Percentiles rank a stretch among this genome's conserved stretches.
Conservation (phyloP, 106 monocot species). For the Cymbidium sinense region DNA sequence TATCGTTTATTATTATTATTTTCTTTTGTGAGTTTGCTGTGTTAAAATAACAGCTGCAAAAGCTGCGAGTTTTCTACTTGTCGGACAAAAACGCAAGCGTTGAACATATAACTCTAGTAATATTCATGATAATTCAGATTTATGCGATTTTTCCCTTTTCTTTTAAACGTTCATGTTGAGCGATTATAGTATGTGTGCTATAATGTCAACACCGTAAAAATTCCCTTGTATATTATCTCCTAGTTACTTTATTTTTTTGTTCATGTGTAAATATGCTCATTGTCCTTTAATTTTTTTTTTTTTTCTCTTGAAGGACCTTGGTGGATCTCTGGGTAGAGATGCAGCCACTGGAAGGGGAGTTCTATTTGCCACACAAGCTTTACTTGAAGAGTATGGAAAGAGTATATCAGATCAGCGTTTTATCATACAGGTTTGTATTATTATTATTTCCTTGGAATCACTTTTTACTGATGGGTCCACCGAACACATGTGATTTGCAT, state of each 20-base stretch:
- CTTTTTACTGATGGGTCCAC: background rate
- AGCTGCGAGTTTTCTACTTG: background rate
- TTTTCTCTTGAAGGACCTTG: constrained; percentile 58
- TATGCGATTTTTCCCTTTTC: background rate
- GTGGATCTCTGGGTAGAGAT: constrained; percentile 93
- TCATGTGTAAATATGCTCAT: background rate
- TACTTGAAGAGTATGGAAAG: constrained; percentile 86
- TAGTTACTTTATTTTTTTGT: background rate
- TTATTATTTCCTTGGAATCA: background rate
- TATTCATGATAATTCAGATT: background rate
- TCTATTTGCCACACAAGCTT: constrained; percentile 77
- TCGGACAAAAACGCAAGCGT: background rate
- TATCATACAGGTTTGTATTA: constrained; percentile 66
- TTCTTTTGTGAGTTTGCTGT: background rate
- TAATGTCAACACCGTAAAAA: background rate
- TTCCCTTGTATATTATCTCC: background rate
- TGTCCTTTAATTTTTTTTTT: background rate
- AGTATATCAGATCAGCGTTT: constrained; percentile 72
- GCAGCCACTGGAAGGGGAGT: constrained; percentile 96
- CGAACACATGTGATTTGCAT: background rate
- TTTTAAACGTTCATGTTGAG: background rate
- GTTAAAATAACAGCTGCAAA: background rate
- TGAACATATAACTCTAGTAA: background rate
- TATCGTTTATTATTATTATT: too few relatives aligned
- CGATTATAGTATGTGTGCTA: background rate